These are phyloP conservation scores for Liriodendron chinense DNA, from an alignment of 164 flowering plant species.

Conservation along the genomic window DNA sequence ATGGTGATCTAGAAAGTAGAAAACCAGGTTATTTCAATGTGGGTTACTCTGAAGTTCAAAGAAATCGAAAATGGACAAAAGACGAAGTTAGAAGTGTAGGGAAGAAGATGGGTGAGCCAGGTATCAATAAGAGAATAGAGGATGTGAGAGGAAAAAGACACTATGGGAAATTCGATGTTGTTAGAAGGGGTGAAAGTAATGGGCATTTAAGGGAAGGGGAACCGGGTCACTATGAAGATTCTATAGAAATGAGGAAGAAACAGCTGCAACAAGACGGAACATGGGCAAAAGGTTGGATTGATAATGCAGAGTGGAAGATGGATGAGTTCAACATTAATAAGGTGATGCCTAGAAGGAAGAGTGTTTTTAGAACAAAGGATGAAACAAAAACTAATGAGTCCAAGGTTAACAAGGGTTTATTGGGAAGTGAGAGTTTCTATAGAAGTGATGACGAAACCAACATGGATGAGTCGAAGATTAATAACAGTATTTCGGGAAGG, in stretches of 20 bases:
- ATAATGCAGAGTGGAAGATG: not conserved
- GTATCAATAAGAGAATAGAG: not conserved
- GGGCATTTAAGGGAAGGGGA: conserved; percentile 1
- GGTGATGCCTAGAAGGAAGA: not conserved
- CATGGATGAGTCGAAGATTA: not conserved
- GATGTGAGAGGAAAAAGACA: not conserved
- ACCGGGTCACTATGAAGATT: not conserved
- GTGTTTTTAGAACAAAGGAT: not conserved
- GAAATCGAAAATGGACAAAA: conserved; percentile 8
- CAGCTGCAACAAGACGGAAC: conserved; percentile 3
- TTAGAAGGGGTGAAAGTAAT: conserved; percentile 7
- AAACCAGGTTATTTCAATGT: not conserved
- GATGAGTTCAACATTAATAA: not conserved
- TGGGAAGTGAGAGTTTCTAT: not conserved
- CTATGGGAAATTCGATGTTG: not conserved
- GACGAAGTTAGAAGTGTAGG: not conserved
- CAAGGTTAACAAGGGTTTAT: not conserved
- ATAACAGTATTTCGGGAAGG: not conserved
- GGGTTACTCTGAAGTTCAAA: not conserved
- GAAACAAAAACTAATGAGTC: not conserved
- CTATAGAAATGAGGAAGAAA: conserved; percentile 8
- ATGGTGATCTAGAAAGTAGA: not conserved
- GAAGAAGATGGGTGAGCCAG: not conserved
- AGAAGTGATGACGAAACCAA: conserved; percentile 8
- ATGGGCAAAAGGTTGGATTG: not conserved